Evolutionary conservation across 73 alveolate genomes (phyloP).

Genomic region (Tetrahymena borealis): DNA sequence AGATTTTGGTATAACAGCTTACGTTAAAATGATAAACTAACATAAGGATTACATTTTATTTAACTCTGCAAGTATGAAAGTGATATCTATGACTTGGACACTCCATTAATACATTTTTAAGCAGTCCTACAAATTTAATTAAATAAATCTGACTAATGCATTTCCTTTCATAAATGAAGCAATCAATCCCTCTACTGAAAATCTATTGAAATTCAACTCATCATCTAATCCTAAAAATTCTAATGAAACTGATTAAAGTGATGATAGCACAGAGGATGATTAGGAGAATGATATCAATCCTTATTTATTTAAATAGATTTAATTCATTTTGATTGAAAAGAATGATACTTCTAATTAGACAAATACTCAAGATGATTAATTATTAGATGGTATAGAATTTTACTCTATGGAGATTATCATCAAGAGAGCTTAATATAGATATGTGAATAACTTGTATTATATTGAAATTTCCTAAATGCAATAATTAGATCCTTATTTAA

Average conservation of each 20-base stretch:
- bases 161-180: not conserved
- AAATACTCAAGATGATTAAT: not conserved
- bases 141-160: not conserved
- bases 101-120: not conserved
- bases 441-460: not conserved
- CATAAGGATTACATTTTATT: not conserved
- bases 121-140: not conserved
- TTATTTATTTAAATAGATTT: not conserved
- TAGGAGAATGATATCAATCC: too few species aligned
- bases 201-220: too few species aligned
- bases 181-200: not conserved
- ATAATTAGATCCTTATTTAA: not conserved
- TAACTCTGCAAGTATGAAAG: not conserved
- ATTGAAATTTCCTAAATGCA: not conserved
- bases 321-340: not conserved
- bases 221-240: too few species aligned
- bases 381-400: not conserved
- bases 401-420: not conserved
- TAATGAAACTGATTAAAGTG: too few species aligned
- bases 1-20: not conserved
- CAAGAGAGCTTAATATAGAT: not conserved
- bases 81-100: not conserved
- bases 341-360: not conserved
- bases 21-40: not conserved
- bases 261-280: too few species aligned